Conservation (phyloP, 176 grass and related monocot genomes). For the Oropetium thomaeum region DNA sequence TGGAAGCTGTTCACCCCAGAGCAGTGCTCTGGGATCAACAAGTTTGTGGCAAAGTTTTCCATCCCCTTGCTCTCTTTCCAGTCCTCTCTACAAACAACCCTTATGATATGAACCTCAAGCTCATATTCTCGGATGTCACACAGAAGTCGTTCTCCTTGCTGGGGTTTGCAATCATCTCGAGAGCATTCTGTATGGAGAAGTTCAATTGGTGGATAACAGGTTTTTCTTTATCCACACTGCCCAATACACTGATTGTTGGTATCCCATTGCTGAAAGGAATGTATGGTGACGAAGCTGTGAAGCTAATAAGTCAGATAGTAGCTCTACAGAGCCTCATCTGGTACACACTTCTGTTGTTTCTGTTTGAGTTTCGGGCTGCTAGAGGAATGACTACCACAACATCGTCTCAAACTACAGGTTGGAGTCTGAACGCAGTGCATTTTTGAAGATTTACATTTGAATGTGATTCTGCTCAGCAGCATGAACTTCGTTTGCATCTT, state of each 20-base stretch:
- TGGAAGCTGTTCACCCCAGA: slow-evolving; percentile 91
- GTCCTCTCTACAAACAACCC: slow-evolving; percentile 85
- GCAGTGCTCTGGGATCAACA: slow-evolving; percentile 86
- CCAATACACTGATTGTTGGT: slow-evolving; percentile 89
- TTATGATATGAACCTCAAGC: slow-evolving; percentile 81
- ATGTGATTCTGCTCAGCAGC: slow-evolving; percentile 3
- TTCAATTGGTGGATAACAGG: slow-evolving; percentile 86
- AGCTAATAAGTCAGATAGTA: slow-evolving; percentile 82
- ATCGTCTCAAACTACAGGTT: slow-evolving; percentile 60
- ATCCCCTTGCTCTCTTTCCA: slow-evolving; percentile 92
- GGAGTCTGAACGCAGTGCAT: slow-evolving; percentile 35
- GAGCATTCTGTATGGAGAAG: slow-evolving; percentile 42
- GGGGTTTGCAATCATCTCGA: slow-evolving; percentile 45
- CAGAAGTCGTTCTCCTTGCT: slow-evolving; percentile 66
- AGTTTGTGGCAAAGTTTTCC: slow-evolving; percentile 83
- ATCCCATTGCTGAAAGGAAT: slow-evolving; percentile 90
- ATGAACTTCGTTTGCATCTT: slow-evolving; percentile 1
- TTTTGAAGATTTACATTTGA: slow-evolving; percentile 21
- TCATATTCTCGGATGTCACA: slow-evolving; percentile 65
- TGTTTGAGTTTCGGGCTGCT: slow-evolving; percentile 66
- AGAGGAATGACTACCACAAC: slow-evolving; percentile 40
- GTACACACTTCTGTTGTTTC: slow-evolving; percentile 71
- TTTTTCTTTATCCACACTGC: slow-evolving; percentile 82
- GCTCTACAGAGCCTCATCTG: slow-evolving; percentile 89
- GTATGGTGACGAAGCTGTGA: slow-evolving; percentile 82